Conservation (phyloP, 2,329 filamentous ascomycete genomes). For the Trichoderma gracile region DNA sequence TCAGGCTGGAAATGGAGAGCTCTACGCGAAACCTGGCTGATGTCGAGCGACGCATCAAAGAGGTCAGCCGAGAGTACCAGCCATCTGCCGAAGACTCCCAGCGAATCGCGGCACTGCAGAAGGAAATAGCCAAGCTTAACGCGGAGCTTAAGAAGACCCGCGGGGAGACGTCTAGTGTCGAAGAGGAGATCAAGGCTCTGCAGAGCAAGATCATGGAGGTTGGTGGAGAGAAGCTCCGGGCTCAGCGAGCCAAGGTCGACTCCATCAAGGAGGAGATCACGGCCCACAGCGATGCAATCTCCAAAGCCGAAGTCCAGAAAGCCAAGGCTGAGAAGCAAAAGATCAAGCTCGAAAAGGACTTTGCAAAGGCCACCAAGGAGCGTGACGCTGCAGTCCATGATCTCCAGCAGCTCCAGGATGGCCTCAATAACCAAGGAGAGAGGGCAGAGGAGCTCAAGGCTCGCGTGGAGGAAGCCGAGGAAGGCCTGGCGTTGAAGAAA, state of each 20-base stretch:
- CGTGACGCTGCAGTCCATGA: constrained; percentile 71
- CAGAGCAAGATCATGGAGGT: constrained; percentile 99
- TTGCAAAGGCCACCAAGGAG: constrained; percentile 76
- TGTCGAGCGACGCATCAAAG: constrained; percentile 79
- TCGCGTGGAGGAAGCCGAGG: constrained; percentile 79
- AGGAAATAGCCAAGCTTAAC: constrained; percentile 73
- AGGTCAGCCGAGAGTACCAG: constrained; percentile 78
- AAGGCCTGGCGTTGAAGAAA: constrained; percentile 75
- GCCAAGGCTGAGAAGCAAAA: constrained; percentile 94
- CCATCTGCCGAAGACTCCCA: constrained; percentile 78
- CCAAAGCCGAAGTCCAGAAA: constrained; percentile 81
- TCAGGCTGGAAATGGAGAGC: constrained; percentile 84
- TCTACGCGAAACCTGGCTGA: constrained; percentile 81
- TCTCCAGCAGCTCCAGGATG: constrained; percentile 73
- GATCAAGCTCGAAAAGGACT: constrained; percentile 81
- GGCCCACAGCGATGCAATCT: constrained; percentile 76
- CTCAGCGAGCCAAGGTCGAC: constrained; percentile 89
- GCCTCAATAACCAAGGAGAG: constrained; percentile 74
- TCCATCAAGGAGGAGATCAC: constrained; percentile 82
- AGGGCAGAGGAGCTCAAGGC: constrained; percentile 72
- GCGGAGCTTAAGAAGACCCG: constrained; percentile 78
- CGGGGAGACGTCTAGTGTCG: constrained; percentile 82
- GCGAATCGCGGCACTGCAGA: constrained; percentile 70
- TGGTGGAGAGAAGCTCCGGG: constrained; percentile 87
- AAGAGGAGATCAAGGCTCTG: constrained; percentile 87